These are phyloP conservation scores for Lentithecium fluviatile DNA, from an alignment of 495 filamentous ascomycete species.

Conservation along the genomic window DNA sequence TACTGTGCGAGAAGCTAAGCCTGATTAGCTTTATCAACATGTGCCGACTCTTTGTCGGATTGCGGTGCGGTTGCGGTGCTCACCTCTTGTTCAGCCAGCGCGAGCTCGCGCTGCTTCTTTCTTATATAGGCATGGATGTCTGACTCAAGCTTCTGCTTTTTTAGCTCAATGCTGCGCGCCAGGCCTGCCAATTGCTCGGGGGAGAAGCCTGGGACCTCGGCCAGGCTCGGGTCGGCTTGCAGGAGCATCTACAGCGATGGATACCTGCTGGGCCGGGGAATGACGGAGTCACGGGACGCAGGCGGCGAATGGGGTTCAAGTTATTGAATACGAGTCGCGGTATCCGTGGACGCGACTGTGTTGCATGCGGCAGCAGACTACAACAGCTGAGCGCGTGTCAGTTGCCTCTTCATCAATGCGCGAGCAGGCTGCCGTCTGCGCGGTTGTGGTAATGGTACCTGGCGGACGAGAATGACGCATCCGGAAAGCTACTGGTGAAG, in stretches of 20 bases:
- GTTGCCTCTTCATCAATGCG: not conserved
- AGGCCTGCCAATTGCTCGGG: slow-evolving; percentile 27
- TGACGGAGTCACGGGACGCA: slow-evolving; percentile 25
- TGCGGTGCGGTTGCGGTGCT: not conserved
- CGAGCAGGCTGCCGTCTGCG: not conserved
- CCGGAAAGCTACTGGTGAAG: slow-evolving; percentile 1
- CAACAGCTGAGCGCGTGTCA: slow-evolving; percentile 12
- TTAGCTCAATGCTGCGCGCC: slow-evolving; percentile 24
- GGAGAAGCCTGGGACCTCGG: slow-evolving; percentile 26
- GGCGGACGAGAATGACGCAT: not conserved
- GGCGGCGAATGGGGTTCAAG: slow-evolving; percentile 12
- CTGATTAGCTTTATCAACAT: slow-evolving; percentile 22
- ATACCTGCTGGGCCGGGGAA: not conserved
- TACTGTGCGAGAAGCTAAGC: slow-evolving; percentile 27
- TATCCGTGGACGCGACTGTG: slow-evolving; percentile 4
- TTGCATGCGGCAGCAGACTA: slow-evolving; percentile 21
- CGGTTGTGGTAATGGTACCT: not conserved
- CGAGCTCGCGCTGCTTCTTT: slow-evolving; percentile 32
- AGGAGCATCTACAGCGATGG: slow-evolving; percentile 22
- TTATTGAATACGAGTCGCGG: slow-evolving; percentile 4
- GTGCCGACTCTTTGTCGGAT: not conserved
- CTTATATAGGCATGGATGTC: slow-evolving; percentile 33
- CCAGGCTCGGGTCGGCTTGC: slow-evolving; percentile 14
- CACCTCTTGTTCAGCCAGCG: slow-evolving; percentile 24
- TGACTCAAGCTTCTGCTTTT: slow-evolving; percentile 32